Evolutionary conservation across 116 monocot species (phyloP), one percentile per base, ranked within the genome.

Genomic region (Cymodocea nodosa): DNA sequence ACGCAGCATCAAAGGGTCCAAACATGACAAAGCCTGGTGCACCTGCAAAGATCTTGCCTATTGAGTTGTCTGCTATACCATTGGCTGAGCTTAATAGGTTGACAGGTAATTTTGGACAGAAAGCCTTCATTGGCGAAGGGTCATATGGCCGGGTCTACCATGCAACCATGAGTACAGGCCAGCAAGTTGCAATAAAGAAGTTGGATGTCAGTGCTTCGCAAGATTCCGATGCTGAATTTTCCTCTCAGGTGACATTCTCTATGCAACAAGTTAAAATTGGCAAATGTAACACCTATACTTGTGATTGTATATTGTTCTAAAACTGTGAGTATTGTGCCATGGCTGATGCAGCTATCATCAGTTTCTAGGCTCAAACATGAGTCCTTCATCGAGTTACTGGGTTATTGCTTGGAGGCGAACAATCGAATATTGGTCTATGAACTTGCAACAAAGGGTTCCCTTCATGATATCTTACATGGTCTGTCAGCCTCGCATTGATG

Each of bases 401-500:
- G 93, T 0, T 93, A 87, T 70, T 93, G 87, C 66, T 64, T 93
- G 65, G 87, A 93, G 66, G 77, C 62, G 17, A 78, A 79, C 67
- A 83, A 83, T 54, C 63, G 87, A 65, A 85, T 93, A 44, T 53
- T 93, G 74, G 71, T 79, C 5, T 87, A 93, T 23, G 73, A 93
- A 49, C 83, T 83, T 63, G 93, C 93, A 12, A 77, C 81, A 1
- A 81, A 75, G 65, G 93, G 93, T 15, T 93, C 93, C 52, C 75
- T 93, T n/a, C 88, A 83, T 63, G 93, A 93, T 55, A 77, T 77
- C 59, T 51, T 93, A 22, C 93, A 93, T 68, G 93, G 92, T 92
- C 81, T 34, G 20, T 17, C 12, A 44, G 12, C 44, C 9, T 44
- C 11, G 1, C 44, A 6, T 44, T 44, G 44, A 8, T 10, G 11